Percentiles rank a stretch among this genome's conserved stretches.
Evolutionary conservation across 169 alveolate species (phyloP).

Genomic region (Plasmodium gonderi): DNA sequence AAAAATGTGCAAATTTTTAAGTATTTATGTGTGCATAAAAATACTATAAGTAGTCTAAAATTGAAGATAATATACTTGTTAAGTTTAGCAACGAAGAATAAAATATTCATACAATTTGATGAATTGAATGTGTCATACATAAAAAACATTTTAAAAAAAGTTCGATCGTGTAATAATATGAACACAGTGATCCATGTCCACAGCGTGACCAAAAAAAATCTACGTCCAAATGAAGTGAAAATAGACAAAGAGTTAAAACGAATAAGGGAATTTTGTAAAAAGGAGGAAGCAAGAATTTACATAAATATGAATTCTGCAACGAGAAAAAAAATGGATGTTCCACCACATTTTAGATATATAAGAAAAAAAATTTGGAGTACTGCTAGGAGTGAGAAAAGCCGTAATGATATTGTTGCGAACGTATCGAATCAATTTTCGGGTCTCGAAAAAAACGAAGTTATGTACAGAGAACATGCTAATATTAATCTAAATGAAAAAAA

Average conservation of each 20-base stretch:
- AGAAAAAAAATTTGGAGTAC: not conserved
- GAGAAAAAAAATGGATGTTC: not conserved
- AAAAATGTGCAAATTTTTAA: slow-evolving; percentile 11
- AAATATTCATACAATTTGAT: slow-evolving; percentile 22
- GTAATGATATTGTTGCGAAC: not conserved
- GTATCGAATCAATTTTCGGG: not conserved
- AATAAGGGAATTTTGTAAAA: not conserved
- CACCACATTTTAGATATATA: not conserved
- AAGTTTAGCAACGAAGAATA: slow-evolving; percentile 21
- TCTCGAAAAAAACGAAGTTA: not conserved
- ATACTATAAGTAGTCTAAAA: slow-evolving; percentile 12
- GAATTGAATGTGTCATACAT: slow-evolving; percentile 24
- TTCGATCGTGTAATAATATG: not conserved
- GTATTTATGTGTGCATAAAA: slow-evolving; percentile 19
- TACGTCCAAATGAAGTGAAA: not conserved
- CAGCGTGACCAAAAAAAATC: not conserved
- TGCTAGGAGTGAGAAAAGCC: not conserved
- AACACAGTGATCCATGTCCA: slow-evolving; percentile 22
- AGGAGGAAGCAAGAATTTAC: not conserved
- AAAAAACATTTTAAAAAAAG: slow-evolving; percentile 32
- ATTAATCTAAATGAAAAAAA: not conserved
- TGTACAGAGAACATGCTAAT: not conserved
- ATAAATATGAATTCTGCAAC: not conserved
- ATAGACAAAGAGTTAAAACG: not conserved
- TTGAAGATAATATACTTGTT: slow-evolving; percentile 28